Base-by-base conservation (phyloP, 805 yeast species). In the Sugiyamaella chiloensis region DNA sequence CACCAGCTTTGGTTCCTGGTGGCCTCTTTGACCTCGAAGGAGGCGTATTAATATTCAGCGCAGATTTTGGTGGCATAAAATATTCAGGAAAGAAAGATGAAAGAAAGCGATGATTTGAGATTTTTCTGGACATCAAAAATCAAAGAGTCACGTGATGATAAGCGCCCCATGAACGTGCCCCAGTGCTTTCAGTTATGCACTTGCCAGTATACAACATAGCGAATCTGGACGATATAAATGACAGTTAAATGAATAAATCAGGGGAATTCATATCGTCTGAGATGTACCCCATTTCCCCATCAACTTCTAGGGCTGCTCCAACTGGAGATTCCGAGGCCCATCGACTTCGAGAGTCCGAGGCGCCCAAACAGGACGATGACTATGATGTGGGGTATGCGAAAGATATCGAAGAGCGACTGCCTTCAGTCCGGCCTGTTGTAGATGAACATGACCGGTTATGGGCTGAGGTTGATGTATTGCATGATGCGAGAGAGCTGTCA, bases 401-500 rank as follows among this genome's bases (percentile, higher is more conserved):
- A 5, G 21, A 34, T 16, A 23, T 40, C 19, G 31, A 40, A n/a
- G 42, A 40, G 30, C 29, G 31, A 52, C 63, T 80, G 2, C 77
- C 81, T 7, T 68, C 78, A 3, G 76, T 80, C 0, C 66, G 70
- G 43, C 87, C 88, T 5, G 70, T 73, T 41, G 81, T 79, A 17
- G 81, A 85, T 46, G 70, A 78, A 51, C 89, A 82, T 66, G 96
- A 87, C 64, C 75, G 76, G 58, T 71, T 87, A 40, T 90, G 96
- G 95, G 82, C 91, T 5, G 95, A 87, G 56, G 81, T 89, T 42
- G 96, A 86, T 58, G 83, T 86, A 0, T 71, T 91, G 52, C 90
- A 87, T 54, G 95, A 87, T 53, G 93, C 88, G 5, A 76, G 77
- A 48, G 72, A 71, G 44, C 72, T 83, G 70, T 79, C 87, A 2